These are phyloP conservation scores for Lachancea sp. DNA, from an alignment of 805 yeast genomes.

Conservation along the genomic window DNA sequence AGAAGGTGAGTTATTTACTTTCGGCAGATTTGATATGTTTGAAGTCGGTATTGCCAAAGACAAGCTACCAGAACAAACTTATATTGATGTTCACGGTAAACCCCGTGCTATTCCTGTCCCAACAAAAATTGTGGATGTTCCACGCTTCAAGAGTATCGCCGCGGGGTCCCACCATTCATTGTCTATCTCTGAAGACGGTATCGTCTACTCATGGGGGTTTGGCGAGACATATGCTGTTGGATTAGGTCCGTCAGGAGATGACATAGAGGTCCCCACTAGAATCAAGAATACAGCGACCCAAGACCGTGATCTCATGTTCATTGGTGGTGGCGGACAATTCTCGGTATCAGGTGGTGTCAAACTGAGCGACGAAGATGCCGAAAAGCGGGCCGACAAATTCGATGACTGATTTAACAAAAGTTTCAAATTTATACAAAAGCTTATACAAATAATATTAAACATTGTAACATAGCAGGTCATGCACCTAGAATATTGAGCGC, in stretches of 20 bases:
- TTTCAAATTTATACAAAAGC: not conserved
- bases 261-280: slow-evolving; percentile 80
- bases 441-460: too few relatives aligned
- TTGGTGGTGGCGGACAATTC: slow-evolving; percentile 97
- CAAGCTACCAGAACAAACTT: slow-evolving; percentile 63
- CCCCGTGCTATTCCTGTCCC: slow-evolving; percentile 85
- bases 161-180: slow-evolving; percentile 91
- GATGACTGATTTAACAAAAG: slow-evolving; percentile 37
- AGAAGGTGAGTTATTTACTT: slow-evolving; percentile 69
- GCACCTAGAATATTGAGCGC: too few relatives aligned
- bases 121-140: slow-evolving; percentile 54
- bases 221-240: slow-evolving; percentile 97
- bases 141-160: slow-evolving; percentile 54
- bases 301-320: slow-evolving; percentile 57
- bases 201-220: slow-evolving; percentile 94
- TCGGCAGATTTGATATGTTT: slow-evolving; percentile 91
- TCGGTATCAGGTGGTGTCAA: slow-evolving; percentile 77
- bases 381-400: slow-evolving; percentile 42
- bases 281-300: slow-evolving; percentile 92
- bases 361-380: slow-evolving; percentile 36
- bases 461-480: too few relatives aligned
- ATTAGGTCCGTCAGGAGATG: slow-evolving; percentile 81
- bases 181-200: slow-evolving; percentile 78
- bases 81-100: slow-evolving; percentile 70
- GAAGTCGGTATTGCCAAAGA: slow-evolving; percentile 76